Evolutionary conservation across 2,329 filamentous ascomycete genomes (phyloP), one percentile per base, ranked within the genome.

Genomic region (Aspergillus floridensis): DNA sequence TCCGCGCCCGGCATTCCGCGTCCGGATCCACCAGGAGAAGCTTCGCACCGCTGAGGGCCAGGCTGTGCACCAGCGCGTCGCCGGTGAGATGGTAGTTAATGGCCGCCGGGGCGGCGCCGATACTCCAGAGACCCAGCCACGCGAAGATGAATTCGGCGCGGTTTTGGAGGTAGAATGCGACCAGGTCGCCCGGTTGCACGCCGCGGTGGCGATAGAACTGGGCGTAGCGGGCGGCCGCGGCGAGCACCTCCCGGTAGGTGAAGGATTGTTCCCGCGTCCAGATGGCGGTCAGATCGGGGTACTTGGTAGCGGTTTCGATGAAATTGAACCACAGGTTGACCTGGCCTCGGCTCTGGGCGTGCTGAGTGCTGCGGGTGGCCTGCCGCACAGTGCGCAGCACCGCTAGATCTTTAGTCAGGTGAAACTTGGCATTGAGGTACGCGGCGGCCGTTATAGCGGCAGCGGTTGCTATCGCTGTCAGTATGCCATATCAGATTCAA

Each of bases 11-110:
- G 46, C 87, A 82, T 2, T 77, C 82, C 0, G 74, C 70, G 24
- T 85, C 80, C 1, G 82, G 80, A 59, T 88, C 88, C 8, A 88
- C 82, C 1, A 90, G 69, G 3, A 90, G 68, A 41, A 89, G 60
- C 47, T 76, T 80, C 3, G 85, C 79, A 4, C 80, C 80, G 52
- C 83, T 84, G 55, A 88, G 80, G 60, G 79, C 80, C 38, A 91
- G 70, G 56, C 87, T 90, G 72, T 91, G 88, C 49, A 89, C 67
- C 63, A 91, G 72, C 1, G 87, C 84, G 63, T 87, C 82, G 0
- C 84, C 85, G 7, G 82, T 79, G 7, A 91, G 76, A 68, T 91
- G 87, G 70, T 88, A 85, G 70, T 91, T 91, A 70, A 91, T 87
- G 73, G 89, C 82, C 0, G 88, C 88, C 0, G 88, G 88, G 0